Conservation (phyloP, 257 asterid species). For the Solanum piurae region DNA sequence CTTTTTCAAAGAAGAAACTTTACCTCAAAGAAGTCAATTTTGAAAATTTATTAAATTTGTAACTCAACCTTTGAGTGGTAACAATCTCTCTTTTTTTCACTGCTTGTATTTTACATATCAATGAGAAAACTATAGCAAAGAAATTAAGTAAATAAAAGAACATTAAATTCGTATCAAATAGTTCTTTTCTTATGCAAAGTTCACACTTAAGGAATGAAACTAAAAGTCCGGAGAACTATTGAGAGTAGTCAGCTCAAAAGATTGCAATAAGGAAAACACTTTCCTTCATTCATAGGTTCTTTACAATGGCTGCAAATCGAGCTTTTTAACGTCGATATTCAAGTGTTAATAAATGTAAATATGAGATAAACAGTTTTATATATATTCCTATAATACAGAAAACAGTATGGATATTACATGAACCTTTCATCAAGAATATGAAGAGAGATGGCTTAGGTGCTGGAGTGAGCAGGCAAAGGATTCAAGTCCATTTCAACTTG, state of each 20-base stretch:
- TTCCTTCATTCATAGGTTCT: neutral
- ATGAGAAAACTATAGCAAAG: neutral
- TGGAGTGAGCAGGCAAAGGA: constrained; percentile 57
- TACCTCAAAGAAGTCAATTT: neutral
- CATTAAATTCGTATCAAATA: neutral
- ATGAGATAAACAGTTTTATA: neutral
- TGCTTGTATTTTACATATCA: neutral
- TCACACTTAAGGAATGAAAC: neutral
- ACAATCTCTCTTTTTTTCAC: neutral
- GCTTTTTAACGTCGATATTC: neutral
- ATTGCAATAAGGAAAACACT: neutral
- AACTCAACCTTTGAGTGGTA: neutral
- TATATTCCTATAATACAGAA: neutral
- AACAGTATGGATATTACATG: neutral
- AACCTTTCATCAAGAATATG: neutral
- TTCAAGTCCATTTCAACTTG: constrained; percentile 97
- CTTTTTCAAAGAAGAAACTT: no score
- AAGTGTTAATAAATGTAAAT: neutral
- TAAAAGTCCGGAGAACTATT: neutral
- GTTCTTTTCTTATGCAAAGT: neutral
- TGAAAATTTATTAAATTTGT: neutral
- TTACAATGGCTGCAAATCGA: neutral
- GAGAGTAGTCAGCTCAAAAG: neutral
- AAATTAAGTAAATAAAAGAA: neutral
- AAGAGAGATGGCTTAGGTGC: constrained; percentile 17